A percentile compares a stretch with the other conserved stretches of the same genome.
These are phyloP conservation scores for Aspergillus sp. DNA, from an alignment of 2,329 filamentous ascomycete species.

Conservation along the genomic window DNA sequence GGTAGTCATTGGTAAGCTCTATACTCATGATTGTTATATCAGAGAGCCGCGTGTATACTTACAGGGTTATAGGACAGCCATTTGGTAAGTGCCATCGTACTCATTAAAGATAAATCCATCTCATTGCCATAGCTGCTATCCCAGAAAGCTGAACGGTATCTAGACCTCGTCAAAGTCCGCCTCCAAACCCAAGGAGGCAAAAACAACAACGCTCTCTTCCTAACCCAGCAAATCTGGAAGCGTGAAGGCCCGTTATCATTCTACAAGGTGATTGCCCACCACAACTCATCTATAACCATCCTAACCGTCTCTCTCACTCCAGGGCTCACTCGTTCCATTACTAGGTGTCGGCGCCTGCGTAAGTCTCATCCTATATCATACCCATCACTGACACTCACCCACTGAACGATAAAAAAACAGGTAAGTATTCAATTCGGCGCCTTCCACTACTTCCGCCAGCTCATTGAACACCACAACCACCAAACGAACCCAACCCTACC, in stretches of 20 bases:
- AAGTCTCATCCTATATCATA: slow-evolving; percentile 8
- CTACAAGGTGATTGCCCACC: slow-evolving; percentile 59
- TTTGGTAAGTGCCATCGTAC: neutral
- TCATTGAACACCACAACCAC: too few species aligned
- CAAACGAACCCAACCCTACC: slow-evolving; percentile 20
- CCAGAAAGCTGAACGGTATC: too few species aligned
- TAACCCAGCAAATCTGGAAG: slow-evolving; percentile 75
- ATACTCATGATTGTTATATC: too few species aligned
- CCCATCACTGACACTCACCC: neutral
- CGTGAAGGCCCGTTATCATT: slow-evolving; percentile 85
- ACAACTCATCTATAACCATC: neutral
- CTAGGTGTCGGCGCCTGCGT: slow-evolving; percentile 93
- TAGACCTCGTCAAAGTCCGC: slow-evolving; percentile 90
- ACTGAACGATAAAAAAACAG: slow-evolving; percentile 20
- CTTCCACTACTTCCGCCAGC: slow-evolving; percentile 81
- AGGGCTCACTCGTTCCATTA: slow-evolving; percentile 87
- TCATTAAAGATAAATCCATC: fast-evolving
- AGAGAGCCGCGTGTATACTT: neutral
- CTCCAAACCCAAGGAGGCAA: slow-evolving; percentile 76
- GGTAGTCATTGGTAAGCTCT: neutral
- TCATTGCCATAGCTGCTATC: too few species aligned
- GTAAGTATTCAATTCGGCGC: slow-evolving; percentile 88
- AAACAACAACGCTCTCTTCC: slow-evolving; percentile 64
- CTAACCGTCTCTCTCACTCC: neutral
- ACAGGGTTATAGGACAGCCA: neutral